These are phyloP conservation scores for Mycena sanguinolenta DNA, from an alignment of 768 basidiomycete species.

Conservation along the genomic window DNA sequence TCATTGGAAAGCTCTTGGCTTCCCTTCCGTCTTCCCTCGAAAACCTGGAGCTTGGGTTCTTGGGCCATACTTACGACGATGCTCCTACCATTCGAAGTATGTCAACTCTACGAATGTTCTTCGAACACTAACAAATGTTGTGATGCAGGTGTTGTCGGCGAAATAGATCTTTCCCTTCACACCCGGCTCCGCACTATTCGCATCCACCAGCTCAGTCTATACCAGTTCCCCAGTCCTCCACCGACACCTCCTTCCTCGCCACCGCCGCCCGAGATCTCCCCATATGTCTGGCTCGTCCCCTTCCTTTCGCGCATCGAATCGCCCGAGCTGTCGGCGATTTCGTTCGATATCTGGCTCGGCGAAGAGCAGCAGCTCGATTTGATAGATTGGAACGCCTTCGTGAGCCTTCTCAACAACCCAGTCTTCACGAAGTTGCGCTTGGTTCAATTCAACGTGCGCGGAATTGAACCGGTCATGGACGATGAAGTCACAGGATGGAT, in stretches of 20 bases:
- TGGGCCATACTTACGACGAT: slow-evolving; percentile 37
- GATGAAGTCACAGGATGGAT: slow-evolving; percentile 46
- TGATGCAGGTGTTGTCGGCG: slow-evolving; percentile 36
- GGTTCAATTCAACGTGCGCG: slow-evolving; percentile 47
- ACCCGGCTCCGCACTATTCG: slow-evolving; percentile 42
- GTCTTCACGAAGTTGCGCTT: slow-evolving; percentile 31
- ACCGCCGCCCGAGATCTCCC: slow-evolving; percentile 33
- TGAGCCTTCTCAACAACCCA: slow-evolving; percentile 35
- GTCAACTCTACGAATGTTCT: not conserved
- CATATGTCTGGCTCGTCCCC: slow-evolving; percentile 46
- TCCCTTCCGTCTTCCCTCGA: slow-evolving; percentile 45
- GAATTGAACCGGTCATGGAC: slow-evolving; percentile 45
- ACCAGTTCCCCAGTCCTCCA: slow-evolving; percentile 44
- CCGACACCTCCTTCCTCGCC: slow-evolving; percentile 29
- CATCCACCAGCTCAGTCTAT: slow-evolving; percentile 50
- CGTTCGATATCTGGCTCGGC: slow-evolving; percentile 51
- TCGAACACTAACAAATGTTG: slow-evolving; percentile 5
- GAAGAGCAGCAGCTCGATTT: slow-evolving; percentile 48
- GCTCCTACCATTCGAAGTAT: slow-evolving; percentile 34
- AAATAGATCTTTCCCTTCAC: slow-evolving; percentile 45
- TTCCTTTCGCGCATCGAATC: slow-evolving; percentile 45
- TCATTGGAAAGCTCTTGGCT: slow-evolving; percentile 39
- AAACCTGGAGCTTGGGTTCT: slow-evolving; percentile 48
- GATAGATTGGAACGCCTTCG: slow-evolving; percentile 49
- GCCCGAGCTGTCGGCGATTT: slow-evolving; percentile 36